These are phyloP conservation scores for Colletotrichum sp. DNA, from an alignment of 2,329 filamentous ascomycete species.

Conservation along the genomic window DNA sequence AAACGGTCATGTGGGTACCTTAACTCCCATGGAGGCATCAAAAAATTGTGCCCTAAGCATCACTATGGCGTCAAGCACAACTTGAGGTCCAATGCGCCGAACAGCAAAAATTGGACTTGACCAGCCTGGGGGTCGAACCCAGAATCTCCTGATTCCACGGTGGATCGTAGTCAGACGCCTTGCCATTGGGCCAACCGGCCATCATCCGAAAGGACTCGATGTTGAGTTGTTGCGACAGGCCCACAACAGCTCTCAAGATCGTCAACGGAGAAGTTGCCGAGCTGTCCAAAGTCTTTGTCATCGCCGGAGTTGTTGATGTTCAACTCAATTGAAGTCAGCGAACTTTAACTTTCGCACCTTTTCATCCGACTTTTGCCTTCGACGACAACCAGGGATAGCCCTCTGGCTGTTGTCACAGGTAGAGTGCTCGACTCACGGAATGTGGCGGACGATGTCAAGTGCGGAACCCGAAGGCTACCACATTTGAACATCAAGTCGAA, in stretches of 20 bases:
- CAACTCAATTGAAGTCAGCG: not conserved
- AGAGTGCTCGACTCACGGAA: not conserved
- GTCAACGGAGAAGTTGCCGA: not conserved
- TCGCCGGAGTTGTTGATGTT: not conserved
- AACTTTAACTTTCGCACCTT: not conserved
- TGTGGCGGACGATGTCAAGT: not conserved
- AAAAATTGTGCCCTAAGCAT: not conserved
- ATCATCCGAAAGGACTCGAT: not conserved
- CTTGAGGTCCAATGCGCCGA: no score
- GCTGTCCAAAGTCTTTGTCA: not conserved
- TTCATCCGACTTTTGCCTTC: not conserved
- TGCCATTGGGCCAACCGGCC: conserved; percentile 41
- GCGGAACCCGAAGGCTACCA: not conserved
- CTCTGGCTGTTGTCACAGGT: not conserved
- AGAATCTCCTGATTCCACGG: conserved; percentile 20
- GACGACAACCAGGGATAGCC: not conserved
- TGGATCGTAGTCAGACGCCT: conserved; percentile 46
- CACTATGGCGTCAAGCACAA: not conserved
- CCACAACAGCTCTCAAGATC: not conserved
- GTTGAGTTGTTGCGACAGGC: not conserved
- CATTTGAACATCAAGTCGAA: not conserved
- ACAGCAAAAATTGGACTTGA: not conserved
- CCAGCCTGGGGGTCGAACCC: conserved; percentile 23
- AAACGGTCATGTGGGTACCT: not conserved
- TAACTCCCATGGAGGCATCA: not conserved